phyloP scores from a whole-genome alignment of 1,139 yeast species.

The Suhomyces coccinellae region DNA sequence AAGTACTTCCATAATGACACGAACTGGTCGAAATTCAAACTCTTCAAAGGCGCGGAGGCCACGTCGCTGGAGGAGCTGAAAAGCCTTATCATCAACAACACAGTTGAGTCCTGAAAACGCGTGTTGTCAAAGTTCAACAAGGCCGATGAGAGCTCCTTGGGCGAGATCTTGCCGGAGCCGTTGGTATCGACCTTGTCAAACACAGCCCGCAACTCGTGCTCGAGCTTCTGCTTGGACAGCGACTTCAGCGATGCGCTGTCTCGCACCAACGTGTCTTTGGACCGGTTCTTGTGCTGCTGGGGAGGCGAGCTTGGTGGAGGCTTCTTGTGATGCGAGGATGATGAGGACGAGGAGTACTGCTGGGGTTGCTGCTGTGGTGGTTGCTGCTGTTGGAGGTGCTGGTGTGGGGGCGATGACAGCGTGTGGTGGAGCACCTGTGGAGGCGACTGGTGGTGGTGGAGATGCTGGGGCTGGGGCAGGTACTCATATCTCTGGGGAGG shows the following conservation, averaged over 20 bases:
- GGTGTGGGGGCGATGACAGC: conserved; percentile 2
- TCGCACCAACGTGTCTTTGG: conserved; percentile 9
- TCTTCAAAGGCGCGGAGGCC: conserved; percentile 33
- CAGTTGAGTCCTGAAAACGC: conserved; percentile 62
- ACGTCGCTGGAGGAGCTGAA: conserved; percentile 51
- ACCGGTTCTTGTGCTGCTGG: conserved; percentile 5
- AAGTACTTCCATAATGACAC: conserved; percentile 72
- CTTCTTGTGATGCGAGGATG: conserved; percentile 13
- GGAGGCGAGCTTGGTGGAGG: conserved; percentile 15
- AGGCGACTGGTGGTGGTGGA: conserved; percentile 13
- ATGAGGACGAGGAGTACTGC: conserved; percentile 1
- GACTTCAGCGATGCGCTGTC: conserved; percentile 15
- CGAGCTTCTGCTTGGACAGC: conserved; percentile 40
- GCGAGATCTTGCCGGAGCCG: conserved; percentile 57
- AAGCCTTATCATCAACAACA: conserved; percentile 63
- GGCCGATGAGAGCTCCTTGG: conserved; percentile 61
- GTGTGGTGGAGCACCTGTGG: conserved; percentile 10
- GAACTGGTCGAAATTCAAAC: conserved; percentile 63
- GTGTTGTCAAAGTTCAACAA: conserved; percentile 66
- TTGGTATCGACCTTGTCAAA: conserved; percentile 58
- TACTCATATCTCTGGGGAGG: conserved; percentile 13
- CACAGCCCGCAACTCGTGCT: conserved; percentile 51
- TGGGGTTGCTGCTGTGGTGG: not conserved
- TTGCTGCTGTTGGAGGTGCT: conserved; percentile 5
- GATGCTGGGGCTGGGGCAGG: conserved; percentile 15